Base-by-base conservation (phyloP, 345 rosid species). In the Heritiera fomes region DNA sequence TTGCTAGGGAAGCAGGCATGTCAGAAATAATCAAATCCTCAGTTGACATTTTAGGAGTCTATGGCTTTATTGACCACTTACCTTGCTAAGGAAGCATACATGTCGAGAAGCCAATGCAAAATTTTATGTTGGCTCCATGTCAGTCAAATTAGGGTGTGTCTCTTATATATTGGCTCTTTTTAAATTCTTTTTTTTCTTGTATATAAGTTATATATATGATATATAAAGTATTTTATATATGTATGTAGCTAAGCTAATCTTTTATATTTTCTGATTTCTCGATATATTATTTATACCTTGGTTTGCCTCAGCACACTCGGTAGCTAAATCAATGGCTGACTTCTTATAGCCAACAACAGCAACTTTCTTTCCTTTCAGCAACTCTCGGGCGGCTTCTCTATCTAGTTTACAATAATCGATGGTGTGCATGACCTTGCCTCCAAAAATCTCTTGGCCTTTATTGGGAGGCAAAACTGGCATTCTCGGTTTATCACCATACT, bases 271-370 rank as follows among this genome's bases (percentile, higher is more conserved):
- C 47, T 45, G 3, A 23, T 23, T 23, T 23, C 28, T 23, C 47
- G 8, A 45, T 45, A 46, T 41, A 41, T 46, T 41, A 41, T 46
- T 1, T 0, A 17, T 80, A 85, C 91, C 91, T 90, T 85, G 89
- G 75, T 90, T 90, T 13, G 89, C 88, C 81, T 83, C 77, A 0
- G 90, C 90, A 53, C 90, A 87, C 75, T 90, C 91, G 0, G 82
- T 77, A 47, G 93, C 93, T 23, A 90, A 78, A 86, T 90, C 93
- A 70, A 90, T 87, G 14, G 91, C 91, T 0, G 93, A 88, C 80
- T 90, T 90, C 59, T 70, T 88, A 81, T 80, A 90, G 59, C 93
- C 93, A 40, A 90, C 75, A 12, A 88, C 62, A 5, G 85, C 89
- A 56, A 90, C 89, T 60, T 88, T 88, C 75, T 90, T 88, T 17